phyloP scores from a whole-genome alignment of 1,284 basidiomycete genomes.

The Rhizoctonia solani region DNA sequence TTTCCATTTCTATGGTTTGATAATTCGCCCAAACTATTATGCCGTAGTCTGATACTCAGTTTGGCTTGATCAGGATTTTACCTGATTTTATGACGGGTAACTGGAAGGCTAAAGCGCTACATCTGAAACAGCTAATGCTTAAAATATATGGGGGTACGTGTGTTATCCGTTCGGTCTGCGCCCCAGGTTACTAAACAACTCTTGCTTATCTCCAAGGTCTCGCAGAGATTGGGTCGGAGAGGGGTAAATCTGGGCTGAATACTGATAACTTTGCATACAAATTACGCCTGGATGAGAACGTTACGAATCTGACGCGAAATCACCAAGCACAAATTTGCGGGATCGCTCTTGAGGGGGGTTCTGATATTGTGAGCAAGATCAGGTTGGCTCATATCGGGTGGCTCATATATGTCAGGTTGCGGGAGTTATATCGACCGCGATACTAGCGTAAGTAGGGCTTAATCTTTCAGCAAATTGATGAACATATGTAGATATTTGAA shows the following conservation, averaged over 20 bases:
- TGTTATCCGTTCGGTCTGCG: too few species aligned
- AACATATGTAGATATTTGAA: background rate
- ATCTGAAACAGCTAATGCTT: background rate
- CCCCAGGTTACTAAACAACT: too few species aligned
- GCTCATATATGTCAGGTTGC: background rate
- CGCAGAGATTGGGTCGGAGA: background rate
- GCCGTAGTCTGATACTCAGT: background rate
- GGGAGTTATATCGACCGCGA: background rate
- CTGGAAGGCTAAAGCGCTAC: slow-evolving; percentile 1
- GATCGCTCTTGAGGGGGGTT: slow-evolving; percentile 9
- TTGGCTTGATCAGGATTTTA: background rate
- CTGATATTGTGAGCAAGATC: slow-evolving; percentile 6
- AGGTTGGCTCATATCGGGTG: background rate
- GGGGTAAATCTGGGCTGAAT: background rate
- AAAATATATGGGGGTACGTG: slow-evolving; percentile 1
- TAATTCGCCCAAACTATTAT: background rate
- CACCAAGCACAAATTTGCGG: background rate
- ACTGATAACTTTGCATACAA: slow-evolving; percentile 15
- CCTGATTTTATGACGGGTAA: background rate
- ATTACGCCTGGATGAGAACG: background rate
- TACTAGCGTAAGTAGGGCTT: slow-evolving; percentile 4
- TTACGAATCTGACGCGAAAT: background rate
- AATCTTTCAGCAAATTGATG: background rate
- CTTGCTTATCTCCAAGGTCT: background rate
- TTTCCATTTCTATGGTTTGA: background rate